Evolutionary conservation across 176 grass and related monocot species (phyloP).

Genomic region (Oryza glumipatula): DNA sequence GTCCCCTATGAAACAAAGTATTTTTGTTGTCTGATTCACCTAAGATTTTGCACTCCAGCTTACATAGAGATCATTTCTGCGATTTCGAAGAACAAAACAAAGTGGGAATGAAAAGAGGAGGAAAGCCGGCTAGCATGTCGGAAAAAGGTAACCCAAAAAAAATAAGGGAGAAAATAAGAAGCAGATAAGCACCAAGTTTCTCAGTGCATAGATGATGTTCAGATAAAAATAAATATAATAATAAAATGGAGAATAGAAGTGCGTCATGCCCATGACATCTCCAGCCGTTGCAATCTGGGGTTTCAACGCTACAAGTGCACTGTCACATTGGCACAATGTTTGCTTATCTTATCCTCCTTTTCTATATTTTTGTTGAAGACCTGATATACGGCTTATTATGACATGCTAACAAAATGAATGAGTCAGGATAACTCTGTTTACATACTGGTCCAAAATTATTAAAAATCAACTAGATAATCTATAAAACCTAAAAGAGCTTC

Average conservation of each 20-base stretch:
- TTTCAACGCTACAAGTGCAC: neutral
- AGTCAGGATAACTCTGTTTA: slow-evolving; percentile 3
- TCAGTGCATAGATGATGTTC: neutral
- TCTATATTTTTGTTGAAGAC: neutral
- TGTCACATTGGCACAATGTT: neutral
- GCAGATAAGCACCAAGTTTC: neutral
- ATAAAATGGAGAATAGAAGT: neutral
- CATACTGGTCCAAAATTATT: neutral
- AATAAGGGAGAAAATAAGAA: neutral
- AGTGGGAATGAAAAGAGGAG: neutral
- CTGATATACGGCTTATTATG: neutral
- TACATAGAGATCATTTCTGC: neutral
- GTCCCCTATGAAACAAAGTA: too few species aligned
- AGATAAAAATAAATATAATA: too few species aligned
- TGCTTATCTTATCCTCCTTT: neutral
- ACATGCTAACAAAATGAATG: neutral
- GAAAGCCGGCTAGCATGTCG: neutral
- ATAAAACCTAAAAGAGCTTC: neutral
- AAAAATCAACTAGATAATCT: slow-evolving; percentile 4
- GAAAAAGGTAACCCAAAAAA: neutral
- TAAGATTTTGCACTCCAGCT: too few species aligned
- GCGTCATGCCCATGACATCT: neutral
- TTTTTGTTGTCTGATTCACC: too few species aligned
- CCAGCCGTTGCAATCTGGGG: neutral
- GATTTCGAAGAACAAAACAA: neutral